Evolutionary conservation across 202 grass and related monocot species (phyloP), one percentile per base, ranked within the genome.

Genomic region (Setaria italica): DNA sequence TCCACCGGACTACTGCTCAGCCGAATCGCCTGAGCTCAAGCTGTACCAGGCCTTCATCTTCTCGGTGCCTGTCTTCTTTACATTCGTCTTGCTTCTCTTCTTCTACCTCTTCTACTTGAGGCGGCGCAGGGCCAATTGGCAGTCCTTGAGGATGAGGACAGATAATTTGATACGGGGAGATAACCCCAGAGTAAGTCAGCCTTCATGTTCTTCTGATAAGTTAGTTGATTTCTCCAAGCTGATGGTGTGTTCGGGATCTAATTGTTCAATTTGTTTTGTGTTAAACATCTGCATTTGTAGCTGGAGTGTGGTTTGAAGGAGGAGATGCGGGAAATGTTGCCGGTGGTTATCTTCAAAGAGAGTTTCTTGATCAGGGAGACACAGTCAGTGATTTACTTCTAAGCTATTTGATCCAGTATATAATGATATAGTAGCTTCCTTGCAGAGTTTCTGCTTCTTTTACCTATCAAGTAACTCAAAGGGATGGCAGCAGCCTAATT

Each of bases 291-390:
- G 41, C 77, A 79, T 97, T 82, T 91, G 82, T 82, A 87, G 88
- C 76, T 76, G 72, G 90, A 95, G 30, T 78, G 79, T 8, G 91
- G 96, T 67, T 84, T 99, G 45, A 99, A 94, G 85, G 94, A 95
- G 73, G 96, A 95, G 82, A 71, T 94, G 39, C 91, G 90, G 10
- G 93, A 99, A 77, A 98, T 98, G 95, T 82, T 98, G 85, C 95
- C 93, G 9, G 90, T 98, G 0, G 88, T 98, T 37, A 77, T 98
- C 20, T 98, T 92, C 93, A 98, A 95, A 85, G 91, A 94, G 87
- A 98, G 95, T 80, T 95, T 98, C 75, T 90, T 95, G 86, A 89
- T 98, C 81, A 92, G 91, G 58, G 95, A 98, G 86, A 98, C 95
- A 70, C 93, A 98, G 95, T 98, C 4, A 95, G 93, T 95, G 49